Percentiles rank a stretch among this genome's conserved stretches.
Conservation (phyloP, 2,329 filamentous ascomycete genomes). For the Ophioceras dolichostomum region DNA sequence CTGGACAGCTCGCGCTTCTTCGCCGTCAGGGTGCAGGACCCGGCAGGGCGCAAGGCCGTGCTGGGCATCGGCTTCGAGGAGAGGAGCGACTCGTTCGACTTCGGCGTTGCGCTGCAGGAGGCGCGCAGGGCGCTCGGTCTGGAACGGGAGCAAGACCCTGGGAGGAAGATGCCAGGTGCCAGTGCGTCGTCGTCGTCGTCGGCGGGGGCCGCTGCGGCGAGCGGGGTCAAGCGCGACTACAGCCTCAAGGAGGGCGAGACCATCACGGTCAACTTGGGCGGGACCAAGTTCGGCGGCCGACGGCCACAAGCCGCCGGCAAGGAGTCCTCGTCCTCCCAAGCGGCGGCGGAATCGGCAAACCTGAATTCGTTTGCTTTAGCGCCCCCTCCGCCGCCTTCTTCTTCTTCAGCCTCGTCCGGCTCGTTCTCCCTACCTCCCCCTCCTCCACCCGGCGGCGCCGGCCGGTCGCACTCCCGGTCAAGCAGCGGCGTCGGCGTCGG, state of each 20-base stretch:
- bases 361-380: constrained; percentile 57
- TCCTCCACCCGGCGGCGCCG: constrained; percentile 34
- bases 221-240: constrained; percentile 56
- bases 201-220: constrained; percentile 17
- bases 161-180: too few species aligned
- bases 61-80: constrained; percentile 84
- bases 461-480: constrained; percentile 28
- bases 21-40: constrained; percentile 67
- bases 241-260: constrained; percentile 84
- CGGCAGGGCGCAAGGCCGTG: constrained; percentile 61
- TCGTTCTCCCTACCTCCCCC: constrained; percentile 48
- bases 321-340: constrained; percentile 16
- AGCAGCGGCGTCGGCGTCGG: constrained; percentile 50
- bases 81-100: constrained; percentile 74
- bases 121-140: constrained; percentile 58
- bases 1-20: constrained; percentile 77
- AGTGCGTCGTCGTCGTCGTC: constrained; percentile 14
- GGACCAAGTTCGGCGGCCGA: constrained; percentile 37
- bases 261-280: constrained; percentile 67
- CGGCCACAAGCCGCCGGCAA: constrained; percentile 11
- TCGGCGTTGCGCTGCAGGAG: constrained; percentile 69
- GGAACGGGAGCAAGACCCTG: constrained; percentile 34
- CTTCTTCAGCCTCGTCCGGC: constrained; percentile 10
- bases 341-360: constrained; percentile 12
- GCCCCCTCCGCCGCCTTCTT: constrained; percentile 45